Evolutionary conservation across 2,329 filamentous ascomycete genomes (phyloP).

Genomic region (Chaetomiaceae sp.): DNA sequence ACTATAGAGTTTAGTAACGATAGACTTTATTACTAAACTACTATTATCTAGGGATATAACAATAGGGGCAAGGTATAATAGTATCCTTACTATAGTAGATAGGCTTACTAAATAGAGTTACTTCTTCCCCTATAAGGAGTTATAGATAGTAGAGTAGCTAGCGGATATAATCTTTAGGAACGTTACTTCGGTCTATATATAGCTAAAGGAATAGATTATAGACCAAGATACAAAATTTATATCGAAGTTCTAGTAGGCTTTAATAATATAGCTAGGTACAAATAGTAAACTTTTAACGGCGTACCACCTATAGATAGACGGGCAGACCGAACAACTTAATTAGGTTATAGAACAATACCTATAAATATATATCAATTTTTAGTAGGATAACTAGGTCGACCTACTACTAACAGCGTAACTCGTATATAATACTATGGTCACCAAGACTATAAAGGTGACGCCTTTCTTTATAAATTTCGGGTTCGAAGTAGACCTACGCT

Average conservation of each 20-base stretch:
- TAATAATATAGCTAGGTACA: background rate
- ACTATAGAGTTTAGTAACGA: no score
- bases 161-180: background rate
- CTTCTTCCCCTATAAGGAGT: no score
- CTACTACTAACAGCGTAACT: background rate
- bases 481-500: background rate
- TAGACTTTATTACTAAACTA: no score
- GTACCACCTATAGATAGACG: conserved; percentile 9
- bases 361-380: background rate
- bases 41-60: no score
- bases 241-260: background rate
- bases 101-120: no score
- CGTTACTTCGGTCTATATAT: background rate
- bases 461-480: background rate
- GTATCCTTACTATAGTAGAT: no score
- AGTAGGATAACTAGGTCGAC: no score
- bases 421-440: background rate
- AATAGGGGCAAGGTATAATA: no score
- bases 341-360: background rate
- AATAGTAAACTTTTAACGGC: conserved; percentile 12
- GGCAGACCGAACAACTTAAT: background rate
- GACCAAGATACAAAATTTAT: background rate
- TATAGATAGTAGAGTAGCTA: background rate
- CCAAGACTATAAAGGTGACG: background rate
- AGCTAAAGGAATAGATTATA: conserved; percentile 1